Percentiles rank a stretch among this genome's conserved stretches.
These are phyloP conservation scores for Trichoderma guizhouense DNA, from an alignment of 2,329 filamentous ascomycete genomes.

Conservation along the genomic window DNA sequence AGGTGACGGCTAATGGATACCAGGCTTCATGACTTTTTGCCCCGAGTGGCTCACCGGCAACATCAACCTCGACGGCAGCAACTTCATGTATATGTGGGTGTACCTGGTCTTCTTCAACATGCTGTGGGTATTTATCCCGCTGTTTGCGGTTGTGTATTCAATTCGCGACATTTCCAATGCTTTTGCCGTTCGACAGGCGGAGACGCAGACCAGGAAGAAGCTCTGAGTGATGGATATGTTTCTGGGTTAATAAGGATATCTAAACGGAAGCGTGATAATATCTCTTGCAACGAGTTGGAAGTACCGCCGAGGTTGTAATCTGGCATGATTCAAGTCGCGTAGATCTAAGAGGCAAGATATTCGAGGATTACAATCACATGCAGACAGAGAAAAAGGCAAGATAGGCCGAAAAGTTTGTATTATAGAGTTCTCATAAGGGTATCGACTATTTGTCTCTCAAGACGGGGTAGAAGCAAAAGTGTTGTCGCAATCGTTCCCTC, in stretches of 20 bases:
- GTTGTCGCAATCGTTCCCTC: not conserved
- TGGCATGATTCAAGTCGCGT: not conserved
- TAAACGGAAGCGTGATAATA: not conserved
- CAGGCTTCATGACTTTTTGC: slow-evolving; percentile 70
- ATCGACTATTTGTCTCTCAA: slow-evolving; percentile 7
- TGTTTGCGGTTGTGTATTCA: slow-evolving; percentile 56
- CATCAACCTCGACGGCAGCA: slow-evolving; percentile 60
- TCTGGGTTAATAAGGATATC: too few species aligned
- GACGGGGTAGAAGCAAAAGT: not conserved
- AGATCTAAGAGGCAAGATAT: too few species aligned
- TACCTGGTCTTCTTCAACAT: slow-evolving; percentile 68
- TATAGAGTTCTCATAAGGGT: slow-evolving; percentile 16
- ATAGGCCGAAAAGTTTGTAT: not conserved
- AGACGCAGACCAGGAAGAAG: slow-evolving; percentile 27
- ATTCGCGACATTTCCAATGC: slow-evolving; percentile 54
- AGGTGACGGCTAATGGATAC: not conserved
- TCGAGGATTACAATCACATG: too few species aligned
- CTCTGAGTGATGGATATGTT: slow-evolving; percentile 22
- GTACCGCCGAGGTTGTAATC: not conserved
- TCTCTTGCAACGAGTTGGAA: not conserved
- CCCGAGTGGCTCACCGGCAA: slow-evolving; percentile 65
- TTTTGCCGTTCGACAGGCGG: slow-evolving; percentile 34
- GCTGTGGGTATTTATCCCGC: slow-evolving; percentile 62
- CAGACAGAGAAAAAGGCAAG: not conserved
- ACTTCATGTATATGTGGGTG: slow-evolving; percentile 66